Percentiles rank a stretch among this genome's conserved stretches.
phyloP scores from a whole-genome alignment of 352 stramenopile genomes.

The Globisporangium acanthophoron region DNA sequence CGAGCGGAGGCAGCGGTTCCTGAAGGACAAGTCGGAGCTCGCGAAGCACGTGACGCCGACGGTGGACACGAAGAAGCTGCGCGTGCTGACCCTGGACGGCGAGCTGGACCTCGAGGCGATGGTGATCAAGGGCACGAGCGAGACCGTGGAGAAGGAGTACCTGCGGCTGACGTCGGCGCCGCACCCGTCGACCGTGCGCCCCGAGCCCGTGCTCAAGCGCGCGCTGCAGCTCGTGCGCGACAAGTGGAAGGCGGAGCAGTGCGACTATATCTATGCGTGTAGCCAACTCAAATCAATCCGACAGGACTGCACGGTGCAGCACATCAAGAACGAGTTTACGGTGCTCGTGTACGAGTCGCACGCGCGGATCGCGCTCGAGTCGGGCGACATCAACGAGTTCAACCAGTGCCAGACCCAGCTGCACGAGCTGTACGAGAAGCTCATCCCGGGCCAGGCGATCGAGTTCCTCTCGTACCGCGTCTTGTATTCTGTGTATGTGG shows the following conservation, averaged over 20 bases:
- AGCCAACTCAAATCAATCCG: constrained; percentile 99
- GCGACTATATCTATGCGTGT: constrained; percentile 94
- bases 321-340: constrained; percentile 96
- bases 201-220: constrained; percentile 87
- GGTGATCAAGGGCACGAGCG: constrained; percentile 93
- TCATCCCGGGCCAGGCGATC: constrained; percentile 61
- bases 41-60: constrained; percentile 56
- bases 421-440: constrained; percentile 82
- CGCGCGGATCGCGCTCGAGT: constrained; percentile 93
- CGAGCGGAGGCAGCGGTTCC: constrained; percentile 69
- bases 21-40: constrained; percentile 64
- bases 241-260: constrained; percentile 82
- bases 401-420: constrained; percentile 93
- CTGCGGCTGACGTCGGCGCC: constrained; percentile 95
- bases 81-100: constrained; percentile 70
- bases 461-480: constrained; percentile 89
- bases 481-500: constrained; percentile 88
- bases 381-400: constrained; percentile 95
- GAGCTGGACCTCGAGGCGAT: constrained; percentile 84
- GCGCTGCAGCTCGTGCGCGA: constrained; percentile 84
- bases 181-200: constrained; percentile 93
- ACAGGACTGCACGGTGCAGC: constrained; percentile 97
- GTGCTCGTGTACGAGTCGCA: constrained; percentile 97
- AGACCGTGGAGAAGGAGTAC: constrained; percentile 97
- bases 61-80: constrained; percentile 65